phyloP scores from a whole-genome alignment of 2,329 filamentous ascomycete genomes.

The Boeremia lycopersici region DNA sequence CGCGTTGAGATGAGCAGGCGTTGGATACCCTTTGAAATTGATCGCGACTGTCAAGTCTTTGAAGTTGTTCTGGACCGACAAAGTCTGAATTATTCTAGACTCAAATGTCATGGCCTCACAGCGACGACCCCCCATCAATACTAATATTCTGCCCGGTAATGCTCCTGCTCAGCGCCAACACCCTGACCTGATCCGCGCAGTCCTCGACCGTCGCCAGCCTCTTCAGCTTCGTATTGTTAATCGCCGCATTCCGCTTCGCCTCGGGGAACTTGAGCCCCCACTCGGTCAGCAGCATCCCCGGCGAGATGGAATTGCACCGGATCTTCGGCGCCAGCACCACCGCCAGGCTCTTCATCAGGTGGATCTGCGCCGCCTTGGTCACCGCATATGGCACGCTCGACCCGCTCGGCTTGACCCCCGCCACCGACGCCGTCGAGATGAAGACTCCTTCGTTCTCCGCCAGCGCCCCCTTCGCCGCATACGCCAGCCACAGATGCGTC shows the following conservation, averaged over 20 bases:
- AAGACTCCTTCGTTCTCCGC: conserved; percentile 66
- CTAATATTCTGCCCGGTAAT: conserved; percentile 47
- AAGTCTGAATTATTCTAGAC: no score
- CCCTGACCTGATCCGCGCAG: conserved; percentile 46
- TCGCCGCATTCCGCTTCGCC: conserved; percentile 51
- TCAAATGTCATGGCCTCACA: no score
- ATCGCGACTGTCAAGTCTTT: no score
- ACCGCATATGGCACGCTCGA: conserved; percentile 76
- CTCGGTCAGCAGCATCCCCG: conserved; percentile 67
- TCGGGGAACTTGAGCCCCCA: conserved; percentile 57
- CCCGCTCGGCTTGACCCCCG: conserved; percentile 68
- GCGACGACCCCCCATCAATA: conserved; percentile 45
- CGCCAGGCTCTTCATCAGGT: conserved; percentile 70
- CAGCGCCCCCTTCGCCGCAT: conserved; percentile 63
- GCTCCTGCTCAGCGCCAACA: conserved; percentile 42
- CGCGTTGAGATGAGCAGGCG: no score
- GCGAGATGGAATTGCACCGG: conserved; percentile 68
- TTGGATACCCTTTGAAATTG: no score
- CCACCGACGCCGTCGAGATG: conserved; percentile 67
- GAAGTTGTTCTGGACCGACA: no score
- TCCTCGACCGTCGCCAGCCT: conserved; percentile 61
- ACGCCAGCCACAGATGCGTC: conserved; percentile 58
- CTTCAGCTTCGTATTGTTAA: conserved; percentile 53
- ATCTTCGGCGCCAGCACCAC: conserved; percentile 66
- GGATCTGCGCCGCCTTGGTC: conserved; percentile 75